phyloP scores from a whole-genome alignment of 208 protist genomes.

The Acanthamoeba castellanii region DNA sequence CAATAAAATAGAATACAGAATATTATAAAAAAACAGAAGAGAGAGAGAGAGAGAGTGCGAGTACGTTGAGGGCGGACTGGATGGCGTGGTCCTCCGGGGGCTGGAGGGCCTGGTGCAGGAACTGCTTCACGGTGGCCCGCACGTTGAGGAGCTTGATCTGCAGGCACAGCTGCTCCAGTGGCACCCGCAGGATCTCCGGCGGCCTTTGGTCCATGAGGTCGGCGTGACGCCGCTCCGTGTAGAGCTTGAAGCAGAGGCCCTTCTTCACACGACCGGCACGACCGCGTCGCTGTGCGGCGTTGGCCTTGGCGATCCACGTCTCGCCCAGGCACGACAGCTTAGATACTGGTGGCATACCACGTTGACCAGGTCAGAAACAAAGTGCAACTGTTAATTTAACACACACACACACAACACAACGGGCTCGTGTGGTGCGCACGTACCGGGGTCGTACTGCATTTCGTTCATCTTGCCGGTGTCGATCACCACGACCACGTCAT shows the following conservation, averaged over 20 bases:
- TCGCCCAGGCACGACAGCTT: slow-evolving; percentile 79
- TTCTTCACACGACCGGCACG: slow-evolving; percentile 96
- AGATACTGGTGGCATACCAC: not conserved
- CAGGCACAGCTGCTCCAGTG: slow-evolving; percentile 96
- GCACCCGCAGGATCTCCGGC: slow-evolving; percentile 97
- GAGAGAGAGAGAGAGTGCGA: not conserved
- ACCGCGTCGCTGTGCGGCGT: slow-evolving; percentile 95
- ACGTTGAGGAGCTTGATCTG: slow-evolving; percentile 89
- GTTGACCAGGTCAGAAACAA: too few relatives aligned
- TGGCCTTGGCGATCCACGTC: slow-evolving; percentile 95
- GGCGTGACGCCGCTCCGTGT: slow-evolving; percentile 85
- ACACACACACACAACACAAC: not conserved
- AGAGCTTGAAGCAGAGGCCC: slow-evolving; percentile 97
- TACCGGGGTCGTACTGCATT: slow-evolving; percentile 88
- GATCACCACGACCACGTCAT: slow-evolving; percentile 97
- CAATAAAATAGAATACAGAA: not conserved
- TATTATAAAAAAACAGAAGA: not conserved
- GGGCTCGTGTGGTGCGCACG: not conserved
- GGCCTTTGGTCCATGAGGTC: slow-evolving; percentile 79
- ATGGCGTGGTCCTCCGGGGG: slow-evolving; percentile 78
- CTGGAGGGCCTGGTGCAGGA: slow-evolving; percentile 82
- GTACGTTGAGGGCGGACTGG: slow-evolving; percentile 71
- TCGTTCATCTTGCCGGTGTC: slow-evolving; percentile 97
- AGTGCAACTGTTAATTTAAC: not conserved
- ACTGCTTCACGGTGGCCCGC: slow-evolving; percentile 38